Conservation (phyloP, 179 eudicot species). For the Corrigiola litoralis region DNA sequence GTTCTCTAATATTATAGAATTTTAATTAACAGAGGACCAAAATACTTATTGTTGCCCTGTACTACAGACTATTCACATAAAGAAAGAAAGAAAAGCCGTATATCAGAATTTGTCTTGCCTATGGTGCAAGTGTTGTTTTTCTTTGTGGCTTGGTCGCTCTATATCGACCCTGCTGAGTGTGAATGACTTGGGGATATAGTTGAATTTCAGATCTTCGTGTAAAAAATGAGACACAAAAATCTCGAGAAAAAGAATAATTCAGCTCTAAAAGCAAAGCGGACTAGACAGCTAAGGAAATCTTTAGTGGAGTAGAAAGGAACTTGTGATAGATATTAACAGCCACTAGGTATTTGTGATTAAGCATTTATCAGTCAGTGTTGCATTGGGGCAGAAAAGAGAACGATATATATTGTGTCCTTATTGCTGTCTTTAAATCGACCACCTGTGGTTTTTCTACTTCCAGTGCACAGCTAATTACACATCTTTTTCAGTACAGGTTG, state of each 20-base stretch:
- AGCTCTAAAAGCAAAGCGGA: not conserved
- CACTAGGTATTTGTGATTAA: not conserved
- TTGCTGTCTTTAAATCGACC: not conserved
- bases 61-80: too few species aligned
- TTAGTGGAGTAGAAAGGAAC: not conserved
- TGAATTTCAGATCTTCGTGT: not conserved
- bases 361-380: not conserved
- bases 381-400: not conserved
- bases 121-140: not conserved
- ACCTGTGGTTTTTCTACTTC: not conserved
- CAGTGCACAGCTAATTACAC: not conserved
- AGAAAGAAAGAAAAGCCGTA: too few species aligned
- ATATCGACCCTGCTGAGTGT: not conserved
- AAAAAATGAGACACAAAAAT: not conserved
- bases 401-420: not conserved
- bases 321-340: not conserved
- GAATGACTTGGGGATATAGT: not conserved
- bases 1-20: too few species aligned
- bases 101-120: too few species aligned
- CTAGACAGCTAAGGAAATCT: not conserved
- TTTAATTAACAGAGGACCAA: too few species aligned
- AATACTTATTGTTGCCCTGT: too few species aligned
- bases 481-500: conserved; percentile 48
- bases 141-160: not conserved
- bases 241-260: not conserved